Evolutionary conservation across 2,329 filamentous ascomycete genomes (phyloP).

Genomic region (Aspergillus floridensis): DNA sequence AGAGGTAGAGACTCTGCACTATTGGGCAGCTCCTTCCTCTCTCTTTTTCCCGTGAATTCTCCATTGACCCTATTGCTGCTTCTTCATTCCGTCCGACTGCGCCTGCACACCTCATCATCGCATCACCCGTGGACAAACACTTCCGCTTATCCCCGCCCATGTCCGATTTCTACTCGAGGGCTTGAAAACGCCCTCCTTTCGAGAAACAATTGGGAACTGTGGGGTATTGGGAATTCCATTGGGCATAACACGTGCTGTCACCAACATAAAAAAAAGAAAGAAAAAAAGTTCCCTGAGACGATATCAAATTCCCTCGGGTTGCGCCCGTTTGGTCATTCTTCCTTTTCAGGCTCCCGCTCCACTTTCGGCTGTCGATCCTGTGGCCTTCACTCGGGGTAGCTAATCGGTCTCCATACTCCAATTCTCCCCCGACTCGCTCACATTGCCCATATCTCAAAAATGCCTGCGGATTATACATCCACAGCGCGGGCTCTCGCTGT

Average conservation of each 20-base stretch:
- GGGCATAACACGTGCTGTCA: background rate
- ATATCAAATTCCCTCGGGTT: background rate
- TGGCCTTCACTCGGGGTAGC: background rate
- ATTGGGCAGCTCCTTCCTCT: background rate
- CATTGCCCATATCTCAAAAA: slow-evolving; percentile 15
- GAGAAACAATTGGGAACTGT: background rate
- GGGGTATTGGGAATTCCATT: background rate
- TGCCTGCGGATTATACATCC: slow-evolving; percentile 51
- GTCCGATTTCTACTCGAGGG: background rate
- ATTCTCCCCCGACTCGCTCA: slow-evolving; percentile 6
- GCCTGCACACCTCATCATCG: slow-evolving; percentile 3
- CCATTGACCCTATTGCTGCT: background rate
- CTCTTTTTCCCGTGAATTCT: background rate
- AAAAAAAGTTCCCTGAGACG: background rate
- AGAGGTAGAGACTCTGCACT: background rate
- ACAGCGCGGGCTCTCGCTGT: slow-evolving; percentile 55
- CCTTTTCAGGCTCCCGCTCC: background rate
- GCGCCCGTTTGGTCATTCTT: background rate
- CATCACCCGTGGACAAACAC: slow-evolving; percentile 1
- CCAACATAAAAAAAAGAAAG: background rate
- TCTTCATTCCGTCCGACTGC: background rate
- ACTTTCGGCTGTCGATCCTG: background rate
- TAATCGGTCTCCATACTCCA: background rate
- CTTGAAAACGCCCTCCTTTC: slow-evolving; percentile 1
- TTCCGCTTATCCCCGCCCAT: slow-evolving; percentile 1